These are phyloP conservation scores for Sporothrix curviconia DNA, from an alignment of 2,329 filamentous ascomycete species.

Conservation along the genomic window DNA sequence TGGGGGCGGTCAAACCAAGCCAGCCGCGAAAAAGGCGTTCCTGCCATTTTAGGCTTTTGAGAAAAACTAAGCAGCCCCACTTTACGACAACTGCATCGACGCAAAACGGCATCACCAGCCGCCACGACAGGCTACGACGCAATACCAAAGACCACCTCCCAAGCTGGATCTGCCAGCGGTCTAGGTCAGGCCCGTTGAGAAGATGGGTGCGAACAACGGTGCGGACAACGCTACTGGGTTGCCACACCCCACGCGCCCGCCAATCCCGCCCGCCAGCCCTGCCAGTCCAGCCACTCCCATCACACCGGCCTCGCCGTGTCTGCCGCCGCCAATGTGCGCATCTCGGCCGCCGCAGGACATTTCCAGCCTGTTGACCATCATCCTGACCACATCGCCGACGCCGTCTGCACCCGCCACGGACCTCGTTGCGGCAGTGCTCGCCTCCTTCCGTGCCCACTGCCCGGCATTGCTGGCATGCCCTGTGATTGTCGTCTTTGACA, in stretches of 20 bases:
- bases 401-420: slow-evolving; percentile 48
- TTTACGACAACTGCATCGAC: neutral
- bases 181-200: too few relatives aligned
- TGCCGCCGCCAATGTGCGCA: too few relatives aligned
- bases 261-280: too few relatives aligned
- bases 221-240: too few relatives aligned
- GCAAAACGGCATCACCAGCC: too few relatives aligned
- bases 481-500: slow-evolving; percentile 47
- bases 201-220: too few relatives aligned
- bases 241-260: too few relatives aligned
- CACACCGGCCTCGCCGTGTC: too few relatives aligned
- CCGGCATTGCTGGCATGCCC: slow-evolving; percentile 34
- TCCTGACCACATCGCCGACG: slow-evolving; percentile 50
- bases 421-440: slow-evolving; percentile 40
- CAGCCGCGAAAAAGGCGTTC: neutral
- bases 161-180: too few relatives aligned
- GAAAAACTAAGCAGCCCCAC: neutral
- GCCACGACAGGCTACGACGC: too few relatives aligned
- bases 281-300: too few relatives aligned
- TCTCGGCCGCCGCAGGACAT: neutral
- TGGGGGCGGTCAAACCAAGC: neutral
- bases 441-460: slow-evolving; percentile 40
- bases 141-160: too few relatives aligned
- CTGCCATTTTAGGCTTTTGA: neutral
- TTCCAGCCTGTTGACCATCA: slow-evolving; percentile 32